These are phyloP conservation scores for Monosporozyma yasuniensis DNA, from an alignment of 805 yeast species.

Conservation along the genomic window DNA sequence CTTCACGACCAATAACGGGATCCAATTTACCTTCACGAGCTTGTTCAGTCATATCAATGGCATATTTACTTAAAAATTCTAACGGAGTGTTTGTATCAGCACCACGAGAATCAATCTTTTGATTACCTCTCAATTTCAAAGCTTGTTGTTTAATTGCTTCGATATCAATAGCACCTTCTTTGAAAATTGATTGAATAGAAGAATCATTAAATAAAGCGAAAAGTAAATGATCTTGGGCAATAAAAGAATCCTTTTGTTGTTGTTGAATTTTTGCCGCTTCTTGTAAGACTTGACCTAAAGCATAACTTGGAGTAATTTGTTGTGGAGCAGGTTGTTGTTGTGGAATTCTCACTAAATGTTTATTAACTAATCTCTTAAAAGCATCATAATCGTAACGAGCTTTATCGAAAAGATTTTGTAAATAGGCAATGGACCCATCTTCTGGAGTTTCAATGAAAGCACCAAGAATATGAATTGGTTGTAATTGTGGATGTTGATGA, in stretches of 20 bases:
- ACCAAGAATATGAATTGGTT: slow-evolving; percentile 85
- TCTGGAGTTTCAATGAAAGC: slow-evolving; percentile 66
- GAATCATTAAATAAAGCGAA: slow-evolving; percentile 77
- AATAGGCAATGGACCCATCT: slow-evolving; percentile 51
- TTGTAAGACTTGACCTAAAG: slow-evolving; percentile 66
- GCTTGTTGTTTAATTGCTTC: slow-evolving; percentile 74
- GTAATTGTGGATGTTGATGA: slow-evolving; percentile 71
- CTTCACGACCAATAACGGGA: slow-evolving; percentile 98
- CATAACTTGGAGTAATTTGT: slow-evolving; percentile 64
- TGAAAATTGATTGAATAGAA: slow-evolving; percentile 58
- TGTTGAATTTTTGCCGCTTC: slow-evolving; percentile 70
- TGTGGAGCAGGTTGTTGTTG: slow-evolving; percentile 84
- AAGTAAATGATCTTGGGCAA: slow-evolving; percentile 90
- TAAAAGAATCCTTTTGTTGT: slow-evolving; percentile 81
- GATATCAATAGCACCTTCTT: slow-evolving; percentile 57
- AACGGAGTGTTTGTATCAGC: slow-evolving; percentile 83
- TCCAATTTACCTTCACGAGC: slow-evolving; percentile 93
- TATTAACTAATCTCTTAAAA: slow-evolving; percentile 73
- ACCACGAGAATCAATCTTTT: slow-evolving; percentile 83
- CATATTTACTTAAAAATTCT: slow-evolving; percentile 83
- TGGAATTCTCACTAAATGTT: slow-evolving; percentile 73
- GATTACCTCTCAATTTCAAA: slow-evolving; percentile 75
- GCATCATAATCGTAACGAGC: slow-evolving; percentile 81
- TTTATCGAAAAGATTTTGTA: slow-evolving; percentile 74
- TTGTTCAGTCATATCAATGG: slow-evolving; percentile 85